phyloP scores from a whole-genome alignment of 306 rosid species.

The Vachellia collinsii region DNA sequence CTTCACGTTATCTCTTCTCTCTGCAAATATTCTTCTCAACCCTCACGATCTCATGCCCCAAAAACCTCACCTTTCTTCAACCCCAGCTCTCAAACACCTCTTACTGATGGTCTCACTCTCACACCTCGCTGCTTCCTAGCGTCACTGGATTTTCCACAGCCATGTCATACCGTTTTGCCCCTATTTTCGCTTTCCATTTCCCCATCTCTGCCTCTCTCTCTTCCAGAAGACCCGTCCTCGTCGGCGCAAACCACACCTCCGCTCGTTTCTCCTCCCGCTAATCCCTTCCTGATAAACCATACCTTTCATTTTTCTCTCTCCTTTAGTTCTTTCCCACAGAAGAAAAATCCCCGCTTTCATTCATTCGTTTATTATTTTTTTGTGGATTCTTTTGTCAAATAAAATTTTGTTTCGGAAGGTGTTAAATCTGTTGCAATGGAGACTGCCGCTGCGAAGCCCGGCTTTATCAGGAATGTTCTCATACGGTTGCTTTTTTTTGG shows the following conservation, averaged over 20 bases:
- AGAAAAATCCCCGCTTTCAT: background rate
- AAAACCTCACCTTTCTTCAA: background rate
- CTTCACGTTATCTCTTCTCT: background rate
- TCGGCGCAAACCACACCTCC: constrained; percentile 96
- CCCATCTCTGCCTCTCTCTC: constrained; percentile 35
- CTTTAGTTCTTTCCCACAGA: background rate
- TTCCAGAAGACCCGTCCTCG: constrained; percentile 41
- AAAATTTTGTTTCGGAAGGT: background rate
- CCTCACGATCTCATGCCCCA: background rate
- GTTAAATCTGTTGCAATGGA: constrained; percentile 55
- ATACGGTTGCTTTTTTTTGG: constrained; percentile 72
- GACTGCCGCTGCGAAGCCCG: constrained; percentile 48
- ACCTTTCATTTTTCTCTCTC: background rate
- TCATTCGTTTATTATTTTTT: background rate
- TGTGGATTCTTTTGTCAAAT: background rate
- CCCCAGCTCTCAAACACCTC: background rate
- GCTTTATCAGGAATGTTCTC: constrained; percentile 54
- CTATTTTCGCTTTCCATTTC: constrained; percentile 40
- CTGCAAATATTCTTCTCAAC: background rate
- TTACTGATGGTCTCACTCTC: constrained; percentile 4
- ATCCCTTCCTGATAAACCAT: background rate
- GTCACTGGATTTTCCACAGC: background rate
- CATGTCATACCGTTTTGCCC: constrained; percentile 63
- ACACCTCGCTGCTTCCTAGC: constrained; percentile 21
- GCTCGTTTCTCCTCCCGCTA: constrained; percentile 89